phyloP scores from a whole-genome alignment of 805 yeast genomes.

The Sugiyamaella boreocaroliniensis region DNA sequence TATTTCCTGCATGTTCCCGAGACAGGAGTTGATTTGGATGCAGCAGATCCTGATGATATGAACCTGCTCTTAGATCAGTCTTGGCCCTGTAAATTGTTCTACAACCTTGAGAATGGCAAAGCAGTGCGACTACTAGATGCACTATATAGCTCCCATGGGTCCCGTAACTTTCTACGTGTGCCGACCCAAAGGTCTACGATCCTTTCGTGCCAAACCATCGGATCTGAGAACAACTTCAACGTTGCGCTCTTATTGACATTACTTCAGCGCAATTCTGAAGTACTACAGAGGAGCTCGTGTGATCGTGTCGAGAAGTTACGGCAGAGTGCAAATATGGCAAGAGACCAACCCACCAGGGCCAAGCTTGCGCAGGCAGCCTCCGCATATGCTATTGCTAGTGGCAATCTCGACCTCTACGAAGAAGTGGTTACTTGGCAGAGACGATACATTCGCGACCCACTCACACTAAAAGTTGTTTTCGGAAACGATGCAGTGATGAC shows the following conservation, averaged over 20 bases:
- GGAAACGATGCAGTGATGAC: not conserved
- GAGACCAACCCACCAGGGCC: not conserved
- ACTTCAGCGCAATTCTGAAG: not conserved
- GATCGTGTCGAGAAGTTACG: not conserved
- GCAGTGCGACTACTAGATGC: not conserved
- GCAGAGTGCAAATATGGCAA: not conserved
- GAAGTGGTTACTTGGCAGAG: not conserved
- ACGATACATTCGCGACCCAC: conserved; percentile 2
- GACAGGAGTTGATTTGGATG: not conserved
- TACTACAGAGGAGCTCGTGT: not conserved
- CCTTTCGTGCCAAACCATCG: not conserved
- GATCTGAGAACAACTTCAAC: not conserved
- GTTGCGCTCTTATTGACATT: not conserved
- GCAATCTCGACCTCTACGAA: not conserved
- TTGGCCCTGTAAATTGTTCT: not conserved
- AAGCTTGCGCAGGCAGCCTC: not conserved
- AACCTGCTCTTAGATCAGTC: not conserved
- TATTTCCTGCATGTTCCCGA: not conserved
- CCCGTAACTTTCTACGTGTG: not conserved
- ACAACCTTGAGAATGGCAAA: not conserved
- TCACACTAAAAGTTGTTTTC: not conserved
- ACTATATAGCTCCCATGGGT: not conserved
- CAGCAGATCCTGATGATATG: not conserved
- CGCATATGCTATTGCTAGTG: not conserved
- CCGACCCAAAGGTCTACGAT: not conserved